These are phyloP conservation scores for Coemansia sp. DNA, from an alignment of 192 early-diverging fungal genomes.

Conservation along the genomic window DNA sequence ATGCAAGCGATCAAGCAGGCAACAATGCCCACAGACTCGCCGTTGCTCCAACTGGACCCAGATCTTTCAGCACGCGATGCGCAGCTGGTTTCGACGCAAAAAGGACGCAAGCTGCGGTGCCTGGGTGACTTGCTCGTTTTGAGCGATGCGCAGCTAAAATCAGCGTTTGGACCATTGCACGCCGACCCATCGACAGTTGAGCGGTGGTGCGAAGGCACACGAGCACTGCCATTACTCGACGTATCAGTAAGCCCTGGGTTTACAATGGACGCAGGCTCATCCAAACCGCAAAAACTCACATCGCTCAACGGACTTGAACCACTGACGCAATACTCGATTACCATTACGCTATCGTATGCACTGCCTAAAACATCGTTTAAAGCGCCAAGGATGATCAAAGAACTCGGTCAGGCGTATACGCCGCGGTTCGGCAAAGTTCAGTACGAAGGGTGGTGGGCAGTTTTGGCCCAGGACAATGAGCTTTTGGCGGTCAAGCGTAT, in stretches of 20 bases:
- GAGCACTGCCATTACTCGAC: constrained; percentile 36
- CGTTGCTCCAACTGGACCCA: constrained; percentile 64
- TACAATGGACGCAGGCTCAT: not conserved
- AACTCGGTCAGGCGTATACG: constrained; percentile 66
- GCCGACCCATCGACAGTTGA: constrained; percentile 5
- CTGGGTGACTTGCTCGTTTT: constrained; percentile 38
- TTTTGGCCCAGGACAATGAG: constrained; percentile 73
- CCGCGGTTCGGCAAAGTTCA: constrained; percentile 89
- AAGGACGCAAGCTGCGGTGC: constrained; percentile 10
- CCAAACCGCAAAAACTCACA: not conserved
- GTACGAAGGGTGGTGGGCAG: constrained; percentile 92
- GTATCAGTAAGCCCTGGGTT: constrained; percentile 16
- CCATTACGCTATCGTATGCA: constrained; percentile 38
- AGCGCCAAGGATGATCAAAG: constrained; percentile 17
- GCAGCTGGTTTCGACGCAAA: not conserved
- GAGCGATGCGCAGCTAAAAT: constrained; percentile 36
- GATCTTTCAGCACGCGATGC: constrained; percentile 43
- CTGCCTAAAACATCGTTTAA: constrained; percentile 26
- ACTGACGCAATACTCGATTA: constrained; percentile 47
- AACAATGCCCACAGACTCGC: constrained; percentile 74
- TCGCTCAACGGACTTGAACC: constrained; percentile 29
- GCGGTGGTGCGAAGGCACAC: constrained; percentile 34
- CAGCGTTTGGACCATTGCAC: constrained; percentile 9
- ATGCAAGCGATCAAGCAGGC: constrained; percentile 95
- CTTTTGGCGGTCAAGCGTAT: constrained; percentile 80